Evolutionary conservation across 2,329 filamentous ascomycete genomes (phyloP), one percentile per base, ranked within the genome.

Genomic region (Alternaria angustiovoidea): DNA sequence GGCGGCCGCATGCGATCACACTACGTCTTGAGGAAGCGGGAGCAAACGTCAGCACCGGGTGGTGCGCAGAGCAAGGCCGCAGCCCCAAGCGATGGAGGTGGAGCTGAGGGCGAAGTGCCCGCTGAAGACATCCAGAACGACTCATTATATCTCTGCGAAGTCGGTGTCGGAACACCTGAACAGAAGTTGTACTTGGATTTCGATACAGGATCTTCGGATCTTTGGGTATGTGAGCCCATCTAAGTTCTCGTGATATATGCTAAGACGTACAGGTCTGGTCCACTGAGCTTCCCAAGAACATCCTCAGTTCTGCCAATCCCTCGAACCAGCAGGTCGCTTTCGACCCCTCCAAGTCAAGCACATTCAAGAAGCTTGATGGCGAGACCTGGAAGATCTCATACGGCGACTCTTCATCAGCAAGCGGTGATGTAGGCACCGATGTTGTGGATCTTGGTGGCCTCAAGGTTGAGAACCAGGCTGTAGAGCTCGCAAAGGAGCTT

Each of bases 171-270:
- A 32, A 80, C 85, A 69, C 87, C 90, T 65, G 84, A 80, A 1
- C 70, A 73, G 48, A 68, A 61, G 22, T 73, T 91, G 64, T 84
- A 87, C 62, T 72, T 93, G 58, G 88, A 91, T 72, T 85, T 93
- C 61, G 91, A 93, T 67, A 93, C 90, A 16, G 89, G 82, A 54
- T 89, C 81, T 58, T 84, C 87, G 30, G 88, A 90, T 76, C 84
- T 91, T 86, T 87, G 77, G 79, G 85, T 79, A 49, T 34, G 51
- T 54, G 18, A 14, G 4, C 9, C n/a, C 9, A 22, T 22, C 9
- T 14, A 5, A 7, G 18, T 12, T 39, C 39, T 28, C 39, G 34
- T 46, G 1, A 47, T 7, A 26, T 1, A 4, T 12, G 16, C 46
- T 48, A 48, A 48, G 28, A 36, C 14, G 12, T 26, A 41, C 30